Evolutionary conservation across 352 stramenopile species (phyloP).

Genomic region (Globisporangium orthogonon): DNA sequence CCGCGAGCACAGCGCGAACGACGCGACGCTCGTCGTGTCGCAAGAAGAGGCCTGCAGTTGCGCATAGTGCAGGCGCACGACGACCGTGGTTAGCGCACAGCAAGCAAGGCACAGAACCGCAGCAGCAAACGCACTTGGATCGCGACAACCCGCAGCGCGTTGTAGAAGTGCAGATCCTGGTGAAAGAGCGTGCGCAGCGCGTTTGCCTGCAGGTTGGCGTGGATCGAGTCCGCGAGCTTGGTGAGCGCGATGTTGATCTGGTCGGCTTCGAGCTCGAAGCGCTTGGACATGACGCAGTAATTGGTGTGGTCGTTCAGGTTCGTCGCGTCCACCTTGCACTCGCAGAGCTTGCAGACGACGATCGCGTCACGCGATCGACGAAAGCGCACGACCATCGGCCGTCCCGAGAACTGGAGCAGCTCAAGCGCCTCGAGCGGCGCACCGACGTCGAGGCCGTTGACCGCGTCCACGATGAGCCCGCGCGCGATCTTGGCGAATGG

Average conservation of each 20-base stretch:
- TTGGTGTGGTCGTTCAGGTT: slow-evolving; percentile 71
- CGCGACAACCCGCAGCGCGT: slow-evolving; percentile 56
- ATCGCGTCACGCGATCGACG: slow-evolving; percentile 26
- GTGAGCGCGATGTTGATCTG: slow-evolving; percentile 64
- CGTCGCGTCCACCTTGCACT: slow-evolving; percentile 61
- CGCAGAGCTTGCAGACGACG: slow-evolving; percentile 80
- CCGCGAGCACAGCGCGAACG: slow-evolving; percentile 66
- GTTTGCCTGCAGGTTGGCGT: slow-evolving; percentile 38
- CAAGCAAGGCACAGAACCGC: too few relatives aligned
- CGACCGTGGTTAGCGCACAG: not conserved
- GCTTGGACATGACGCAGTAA: slow-evolving; percentile 72
- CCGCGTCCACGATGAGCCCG: slow-evolving; percentile 57
- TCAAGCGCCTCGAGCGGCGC: slow-evolving; percentile 53
- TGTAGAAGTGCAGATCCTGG: slow-evolving; percentile 60
- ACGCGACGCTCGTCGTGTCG: slow-evolving; percentile 67
- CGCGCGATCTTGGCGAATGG: slow-evolving; percentile 28
- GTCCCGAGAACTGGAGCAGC: slow-evolving; percentile 45
- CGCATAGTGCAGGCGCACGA: not conserved
- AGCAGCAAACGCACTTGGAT: slow-evolving; percentile 26
- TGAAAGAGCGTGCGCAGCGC: slow-evolving; percentile 36
- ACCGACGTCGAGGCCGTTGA: slow-evolving; percentile 45
- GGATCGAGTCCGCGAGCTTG: slow-evolving; percentile 51
- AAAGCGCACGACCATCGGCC: slow-evolving; percentile 67
- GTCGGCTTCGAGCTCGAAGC: slow-evolving; percentile 70
- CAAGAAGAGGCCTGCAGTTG: slow-evolving; percentile 46